Conservation (phyloP, 2,329 filamentous ascomycete genomes). For the Xylariales sp. region DNA sequence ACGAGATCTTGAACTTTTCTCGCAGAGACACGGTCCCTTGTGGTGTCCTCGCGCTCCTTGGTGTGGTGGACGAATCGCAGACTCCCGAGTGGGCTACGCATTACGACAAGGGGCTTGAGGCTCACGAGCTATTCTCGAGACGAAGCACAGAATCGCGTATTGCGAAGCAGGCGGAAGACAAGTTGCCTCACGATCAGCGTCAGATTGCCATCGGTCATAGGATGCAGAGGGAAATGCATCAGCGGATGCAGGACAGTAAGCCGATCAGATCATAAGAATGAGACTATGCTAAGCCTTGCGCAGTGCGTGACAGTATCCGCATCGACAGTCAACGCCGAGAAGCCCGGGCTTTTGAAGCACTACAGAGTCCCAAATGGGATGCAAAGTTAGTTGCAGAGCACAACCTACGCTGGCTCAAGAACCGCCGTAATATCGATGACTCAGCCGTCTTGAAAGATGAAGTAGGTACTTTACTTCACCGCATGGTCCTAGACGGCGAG, state of each 20-base stretch:
- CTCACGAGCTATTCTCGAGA: conserved; percentile 30
- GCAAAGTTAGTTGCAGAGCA: conserved; percentile 40
- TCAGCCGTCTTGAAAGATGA: conserved; percentile 31
- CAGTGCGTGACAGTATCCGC: conserved; percentile 38
- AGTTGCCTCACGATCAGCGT: conserved; percentile 37
- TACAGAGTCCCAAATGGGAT: conserved; percentile 51
- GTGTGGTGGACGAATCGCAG: conserved; percentile 41
- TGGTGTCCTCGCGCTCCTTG: conserved; percentile 53
- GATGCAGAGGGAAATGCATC: conserved; percentile 35
- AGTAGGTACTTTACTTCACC: conserved; percentile 43
- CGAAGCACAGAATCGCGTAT: conserved; percentile 34
- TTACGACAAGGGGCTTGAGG: conserved; percentile 31
- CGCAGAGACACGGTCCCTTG: conserved; percentile 51
- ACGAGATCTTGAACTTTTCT: conserved; percentile 45
- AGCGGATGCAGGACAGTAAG: conserved; percentile 43
- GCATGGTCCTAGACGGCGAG: conserved; percentile 45
- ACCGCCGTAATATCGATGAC: conserved; percentile 20
- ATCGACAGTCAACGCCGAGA: conserved; percentile 38
- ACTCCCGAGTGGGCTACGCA: conserved; percentile 52
- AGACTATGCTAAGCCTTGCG: not conserved
- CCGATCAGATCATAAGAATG: no score
- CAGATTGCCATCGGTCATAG: conserved; percentile 37
- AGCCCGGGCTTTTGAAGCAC: conserved; percentile 41
- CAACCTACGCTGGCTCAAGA: conserved; percentile 39
- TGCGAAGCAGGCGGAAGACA: conserved; percentile 39